Evolutionary conservation across 1,139 yeast genomes (phyloP).

Genomic region (Pneumocystis canis): DNA sequence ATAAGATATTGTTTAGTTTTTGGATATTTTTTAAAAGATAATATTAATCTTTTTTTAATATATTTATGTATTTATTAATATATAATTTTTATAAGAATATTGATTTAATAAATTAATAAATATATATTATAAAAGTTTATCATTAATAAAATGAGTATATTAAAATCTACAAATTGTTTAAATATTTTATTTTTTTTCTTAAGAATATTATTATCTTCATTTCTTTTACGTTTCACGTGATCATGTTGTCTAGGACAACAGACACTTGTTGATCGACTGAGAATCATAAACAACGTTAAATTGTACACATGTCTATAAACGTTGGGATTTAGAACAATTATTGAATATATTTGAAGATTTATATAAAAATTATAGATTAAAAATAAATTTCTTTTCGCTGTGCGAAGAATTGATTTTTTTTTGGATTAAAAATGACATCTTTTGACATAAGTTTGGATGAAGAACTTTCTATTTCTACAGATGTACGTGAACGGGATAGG

Average conservation of each 20-base stretch:
- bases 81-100: too few relatives aligned
- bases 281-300: not conserved
- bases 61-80: too few relatives aligned
- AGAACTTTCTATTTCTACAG: conserved; percentile 1
- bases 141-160: too few relatives aligned
- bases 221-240: not conserved
- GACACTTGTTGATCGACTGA: not conserved
- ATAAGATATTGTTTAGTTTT: not conserved
- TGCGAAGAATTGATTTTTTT: not conserved
- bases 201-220: not conserved
- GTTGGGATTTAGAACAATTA: not conserved
- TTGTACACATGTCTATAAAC: not conserved
- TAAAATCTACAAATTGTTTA: not conserved
- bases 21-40: not conserved
- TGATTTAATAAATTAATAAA: too few relatives aligned
- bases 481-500: conserved; percentile 1
- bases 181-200: too few relatives aligned
- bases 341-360: not conserved
- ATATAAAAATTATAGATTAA: not conserved
- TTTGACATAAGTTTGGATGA: not conserved
- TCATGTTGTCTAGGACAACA: not conserved
- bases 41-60: not conserved
- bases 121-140: too few relatives aligned
- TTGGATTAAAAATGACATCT: not conserved
- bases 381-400: not conserved